Evolutionary conservation across 2,329 filamentous ascomycete genomes (phyloP).

Genomic region (Aureobasidium sp.): DNA sequence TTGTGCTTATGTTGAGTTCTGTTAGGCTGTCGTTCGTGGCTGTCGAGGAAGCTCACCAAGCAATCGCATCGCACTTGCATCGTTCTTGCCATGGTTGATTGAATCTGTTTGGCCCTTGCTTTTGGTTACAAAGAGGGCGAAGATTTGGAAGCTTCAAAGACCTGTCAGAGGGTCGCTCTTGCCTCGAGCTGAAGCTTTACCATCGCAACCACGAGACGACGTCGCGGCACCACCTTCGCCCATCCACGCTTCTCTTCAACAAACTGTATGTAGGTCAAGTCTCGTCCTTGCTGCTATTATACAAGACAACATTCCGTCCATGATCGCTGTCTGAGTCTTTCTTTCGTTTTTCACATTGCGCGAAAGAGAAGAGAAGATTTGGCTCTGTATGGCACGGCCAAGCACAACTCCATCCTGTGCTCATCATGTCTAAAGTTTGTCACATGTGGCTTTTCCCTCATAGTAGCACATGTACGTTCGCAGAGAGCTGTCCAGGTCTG

Average conservation of each 20-base stretch:
- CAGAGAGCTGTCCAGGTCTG: too few species aligned
- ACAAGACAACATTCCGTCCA: too few species aligned
- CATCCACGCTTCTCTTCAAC: not conserved
- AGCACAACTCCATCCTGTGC: too few species aligned
- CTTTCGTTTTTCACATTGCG: too few species aligned
- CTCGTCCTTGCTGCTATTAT: too few species aligned
- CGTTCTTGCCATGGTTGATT: not conserved
- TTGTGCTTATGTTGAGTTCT: not conserved
- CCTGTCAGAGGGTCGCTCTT: not conserved
- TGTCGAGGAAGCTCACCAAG: not conserved
- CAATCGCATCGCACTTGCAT: not conserved
- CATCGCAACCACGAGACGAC: not conserved
- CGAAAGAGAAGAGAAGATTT: too few species aligned
- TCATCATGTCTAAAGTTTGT: too few species aligned
- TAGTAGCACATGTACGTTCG: too few species aligned
- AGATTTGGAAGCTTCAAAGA: not conserved
- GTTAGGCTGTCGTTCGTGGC: not conserved
- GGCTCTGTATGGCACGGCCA: too few species aligned
- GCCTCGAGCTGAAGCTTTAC: not conserved
- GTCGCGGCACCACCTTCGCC: not conserved
- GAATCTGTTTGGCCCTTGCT: not conserved
- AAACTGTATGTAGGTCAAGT: not conserved
- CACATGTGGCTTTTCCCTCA: too few species aligned
- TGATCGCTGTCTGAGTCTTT: too few species aligned
- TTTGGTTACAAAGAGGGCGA: not conserved